A percentile compares a stretch with the other conserved stretches of the same genome.
Evolutionary conservation across 345 rosid genomes (phyloP).

Genomic region (Populus tremula): DNA sequence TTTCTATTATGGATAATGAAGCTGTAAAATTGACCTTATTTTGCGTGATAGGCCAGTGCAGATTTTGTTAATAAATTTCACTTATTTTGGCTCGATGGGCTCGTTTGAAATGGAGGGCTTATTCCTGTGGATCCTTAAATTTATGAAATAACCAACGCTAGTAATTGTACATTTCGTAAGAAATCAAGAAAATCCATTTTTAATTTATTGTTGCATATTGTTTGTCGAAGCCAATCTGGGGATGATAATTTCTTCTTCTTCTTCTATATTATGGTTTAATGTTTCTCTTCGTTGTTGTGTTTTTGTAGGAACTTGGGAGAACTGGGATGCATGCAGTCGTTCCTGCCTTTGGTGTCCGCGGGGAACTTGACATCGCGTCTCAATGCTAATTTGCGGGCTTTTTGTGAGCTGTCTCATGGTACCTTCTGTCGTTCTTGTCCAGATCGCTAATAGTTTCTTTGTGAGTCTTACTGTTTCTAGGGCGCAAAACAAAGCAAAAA

Average conservation of each 20-base stretch:
- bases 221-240: background rate
- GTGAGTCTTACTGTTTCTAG: constrained; percentile 77
- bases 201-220: background rate
- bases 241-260: too few relatives aligned
- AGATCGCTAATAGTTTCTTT: constrained; percentile 92
- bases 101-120: background rate
- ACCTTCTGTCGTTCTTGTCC: constrained; percentile 92
- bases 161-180: background rate
- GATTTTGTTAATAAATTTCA: background rate
- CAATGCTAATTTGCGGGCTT: constrained; percentile 68
- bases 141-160: background rate
- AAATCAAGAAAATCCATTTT: background rate
- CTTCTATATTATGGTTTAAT: too few relatives aligned
- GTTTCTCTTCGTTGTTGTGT: background rate
- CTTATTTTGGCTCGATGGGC: background rate
- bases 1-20: too few relatives aligned
- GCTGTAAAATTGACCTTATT: too few relatives aligned
- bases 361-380: constrained; percentile 63
- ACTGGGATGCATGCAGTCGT: constrained; percentile 65
- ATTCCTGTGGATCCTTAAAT: background rate
- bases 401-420: constrained; percentile 95
- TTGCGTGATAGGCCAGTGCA: too few relatives aligned
- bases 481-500: constrained; percentile 24
- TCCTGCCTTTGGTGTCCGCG: constrained; percentile 63
- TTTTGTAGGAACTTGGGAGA: constrained; percentile 70